A percentile compares a stretch with the other conserved stretches of the same genome.
These are phyloP conservation scores for Lachancea sp. DNA, from an alignment of 805 yeast species.

Conservation along the genomic window DNA sequence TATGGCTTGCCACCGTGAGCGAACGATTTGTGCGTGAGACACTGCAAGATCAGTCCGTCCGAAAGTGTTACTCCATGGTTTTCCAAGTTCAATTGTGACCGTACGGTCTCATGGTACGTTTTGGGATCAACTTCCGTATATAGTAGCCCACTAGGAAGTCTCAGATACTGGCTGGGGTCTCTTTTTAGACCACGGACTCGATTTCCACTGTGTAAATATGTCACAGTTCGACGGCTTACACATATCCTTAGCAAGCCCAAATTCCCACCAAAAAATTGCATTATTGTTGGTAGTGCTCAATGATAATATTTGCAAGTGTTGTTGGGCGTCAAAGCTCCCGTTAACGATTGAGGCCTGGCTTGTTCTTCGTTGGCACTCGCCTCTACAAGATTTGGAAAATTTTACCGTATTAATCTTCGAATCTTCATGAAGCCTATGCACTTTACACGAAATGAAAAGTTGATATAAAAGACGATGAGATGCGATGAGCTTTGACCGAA, in stretches of 20 bases:
- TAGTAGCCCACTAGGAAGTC: slow-evolving; percentile 43
- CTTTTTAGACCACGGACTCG: slow-evolving; percentile 67
- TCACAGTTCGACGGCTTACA: slow-evolving; percentile 16
- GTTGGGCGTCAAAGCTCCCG: no score
- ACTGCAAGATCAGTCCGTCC: slow-evolving; percentile 63
- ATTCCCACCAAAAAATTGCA: not conserved
- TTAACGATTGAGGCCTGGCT: no score
- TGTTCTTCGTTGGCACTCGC: no score
- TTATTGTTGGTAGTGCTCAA: no score
- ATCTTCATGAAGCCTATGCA: not conserved
- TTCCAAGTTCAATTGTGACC: slow-evolving; percentile 19
- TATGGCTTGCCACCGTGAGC: slow-evolving; percentile 87
- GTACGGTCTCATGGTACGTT: slow-evolving; percentile 34
- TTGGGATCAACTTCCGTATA: slow-evolving; percentile 47
- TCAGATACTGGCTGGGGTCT: slow-evolving; percentile 55
- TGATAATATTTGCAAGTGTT: no score
- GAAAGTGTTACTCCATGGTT: slow-evolving; percentile 38
- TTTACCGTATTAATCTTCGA: not conserved
- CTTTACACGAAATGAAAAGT: not conserved
- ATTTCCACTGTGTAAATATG: slow-evolving; percentile 39
- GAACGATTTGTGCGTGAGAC: slow-evolving; percentile 88
- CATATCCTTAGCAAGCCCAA: not conserved
- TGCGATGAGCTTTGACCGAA: slow-evolving; percentile 9
- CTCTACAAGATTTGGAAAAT: slow-evolving; percentile 1
- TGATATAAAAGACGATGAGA: not conserved